Conservation (phyloP, 306 rosid species). For the Begonia peltatifolia region DNA sequence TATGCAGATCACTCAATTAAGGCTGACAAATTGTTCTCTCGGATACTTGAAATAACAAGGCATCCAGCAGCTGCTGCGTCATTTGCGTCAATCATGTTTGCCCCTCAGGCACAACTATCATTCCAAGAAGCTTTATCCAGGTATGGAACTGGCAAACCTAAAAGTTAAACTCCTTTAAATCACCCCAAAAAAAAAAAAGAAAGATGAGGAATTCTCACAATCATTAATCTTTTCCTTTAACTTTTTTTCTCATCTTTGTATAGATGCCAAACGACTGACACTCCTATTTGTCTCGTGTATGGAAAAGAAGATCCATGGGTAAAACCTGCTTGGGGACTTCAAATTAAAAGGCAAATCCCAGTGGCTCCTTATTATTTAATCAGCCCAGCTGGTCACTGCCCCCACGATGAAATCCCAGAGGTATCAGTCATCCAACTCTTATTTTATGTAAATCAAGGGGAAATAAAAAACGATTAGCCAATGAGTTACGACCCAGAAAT, state of each 20-base stretch:
- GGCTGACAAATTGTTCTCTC: slow-evolving; percentile 57
- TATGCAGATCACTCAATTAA: slow-evolving; percentile 77
- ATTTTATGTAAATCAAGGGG: too few species aligned
- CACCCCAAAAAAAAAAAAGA: too few species aligned
- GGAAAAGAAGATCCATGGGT: slow-evolving; percentile 99
- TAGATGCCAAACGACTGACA: slow-evolving; percentile 43
- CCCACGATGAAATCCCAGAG: slow-evolving; percentile 98
- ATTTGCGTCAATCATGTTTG: slow-evolving; percentile 92
- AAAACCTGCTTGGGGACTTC: slow-evolving; percentile 71
- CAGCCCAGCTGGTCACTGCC: slow-evolving; percentile 97
- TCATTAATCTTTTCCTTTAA: too few species aligned
- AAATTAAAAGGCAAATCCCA: slow-evolving; percentile 57
- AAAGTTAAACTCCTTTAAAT: not conserved
- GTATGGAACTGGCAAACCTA: slow-evolving; percentile 16
- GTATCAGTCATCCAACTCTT: slow-evolving; percentile 13
- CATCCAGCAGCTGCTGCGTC: slow-evolving; percentile 98
- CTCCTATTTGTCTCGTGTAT: slow-evolving; percentile 72
- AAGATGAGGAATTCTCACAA: too few species aligned
- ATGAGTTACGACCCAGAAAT: too few species aligned
- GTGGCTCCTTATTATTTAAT: slow-evolving; percentile 83
- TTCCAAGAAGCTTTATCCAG: slow-evolving; percentile 59
- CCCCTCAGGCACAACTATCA: slow-evolving; percentile 74
- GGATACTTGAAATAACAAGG: slow-evolving; percentile 56
- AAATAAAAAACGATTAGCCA: too few species aligned
- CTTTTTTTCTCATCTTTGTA: not conserved